Evolutionary conservation across 305 asterid genomes (phyloP).

Genomic region (Solanum hybrid): DNA sequence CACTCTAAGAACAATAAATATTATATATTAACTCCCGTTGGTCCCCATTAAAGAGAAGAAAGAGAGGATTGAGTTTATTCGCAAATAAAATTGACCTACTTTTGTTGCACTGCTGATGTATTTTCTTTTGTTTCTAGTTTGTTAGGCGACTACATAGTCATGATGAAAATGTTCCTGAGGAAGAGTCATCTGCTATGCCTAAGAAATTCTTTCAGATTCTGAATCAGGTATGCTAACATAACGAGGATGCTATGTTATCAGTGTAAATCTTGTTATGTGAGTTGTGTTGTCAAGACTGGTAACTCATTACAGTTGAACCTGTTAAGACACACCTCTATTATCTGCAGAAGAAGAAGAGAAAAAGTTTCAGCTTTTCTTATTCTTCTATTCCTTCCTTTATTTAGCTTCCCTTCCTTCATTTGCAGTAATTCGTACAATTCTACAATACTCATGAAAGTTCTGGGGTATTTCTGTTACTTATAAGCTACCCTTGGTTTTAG

Average conservation of each 20-base stretch:
- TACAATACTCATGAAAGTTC: background rate
- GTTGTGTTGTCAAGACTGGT: background rate
- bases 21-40: background rate
- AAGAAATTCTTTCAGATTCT: constrained; percentile 79
- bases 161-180: constrained; percentile 54
- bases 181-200: constrained; percentile 62
- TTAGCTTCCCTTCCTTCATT: background rate
- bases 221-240: constrained; percentile 48
- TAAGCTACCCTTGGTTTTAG: constrained; percentile 39
- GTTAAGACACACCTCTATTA: background rate
- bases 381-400: background rate
- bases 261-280: constrained; percentile 2
- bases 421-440: background rate
- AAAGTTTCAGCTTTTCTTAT: background rate
- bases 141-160: constrained; percentile 70
- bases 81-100: background rate
- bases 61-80: background rate
- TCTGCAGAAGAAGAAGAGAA: background rate
- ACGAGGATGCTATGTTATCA: background rate
- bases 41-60: background rate
- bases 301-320: background rate
- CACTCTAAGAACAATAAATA: background rate
- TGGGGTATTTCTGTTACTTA: background rate
- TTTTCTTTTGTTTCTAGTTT: constrained; percentile 45
- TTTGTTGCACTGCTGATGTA: constrained; percentile 14